These are phyloP conservation scores for Chaetoceros tenuissimus DNA, from an alignment of 108 stramenopile species.

Conservation along the genomic window DNA sequence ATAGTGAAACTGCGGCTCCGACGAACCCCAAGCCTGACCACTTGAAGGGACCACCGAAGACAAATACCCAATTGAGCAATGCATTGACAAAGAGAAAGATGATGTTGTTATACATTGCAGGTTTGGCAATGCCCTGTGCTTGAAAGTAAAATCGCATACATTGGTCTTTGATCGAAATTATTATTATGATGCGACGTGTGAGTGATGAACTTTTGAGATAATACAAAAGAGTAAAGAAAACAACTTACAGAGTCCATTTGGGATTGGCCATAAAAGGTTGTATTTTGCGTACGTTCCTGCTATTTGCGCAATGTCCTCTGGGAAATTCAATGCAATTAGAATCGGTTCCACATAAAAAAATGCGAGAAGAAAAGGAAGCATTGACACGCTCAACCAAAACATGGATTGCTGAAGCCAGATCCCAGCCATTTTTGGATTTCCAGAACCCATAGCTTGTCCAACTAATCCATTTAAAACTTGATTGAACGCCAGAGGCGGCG, in stretches of 20 bases:
- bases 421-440: conserved; percentile 51
- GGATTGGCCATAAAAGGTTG: conserved; percentile 42
- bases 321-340: conserved; percentile 18
- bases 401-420: conserved; percentile 39
- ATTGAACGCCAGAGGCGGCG: conserved; percentile 33
- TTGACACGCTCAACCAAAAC: conserved; percentile 31
- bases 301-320: conserved; percentile 17
- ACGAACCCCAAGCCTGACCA: conserved; percentile 43
- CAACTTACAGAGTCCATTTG: conserved; percentile 25
- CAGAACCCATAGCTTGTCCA: conserved; percentile 35
- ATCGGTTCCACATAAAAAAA: conserved; percentile 33
- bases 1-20: conserved; percentile 42
- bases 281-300: conserved; percentile 36
- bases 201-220: neutral
- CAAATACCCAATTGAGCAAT: conserved; percentile 36
- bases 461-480: conserved; percentile 35
- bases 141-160: conserved; percentile 49
- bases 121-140: conserved; percentile 28
- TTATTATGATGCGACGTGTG: neutral
- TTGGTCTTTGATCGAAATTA: conserved; percentile 11
- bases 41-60: conserved; percentile 37
- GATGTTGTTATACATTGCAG: conserved; percentile 48
- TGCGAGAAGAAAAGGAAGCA: conserved; percentile 33
- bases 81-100: conserved; percentile 34
- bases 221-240: neutral